phyloP scores from a whole-genome alignment of 148 eudicot species.

The Pharnaceum exiguum region DNA sequence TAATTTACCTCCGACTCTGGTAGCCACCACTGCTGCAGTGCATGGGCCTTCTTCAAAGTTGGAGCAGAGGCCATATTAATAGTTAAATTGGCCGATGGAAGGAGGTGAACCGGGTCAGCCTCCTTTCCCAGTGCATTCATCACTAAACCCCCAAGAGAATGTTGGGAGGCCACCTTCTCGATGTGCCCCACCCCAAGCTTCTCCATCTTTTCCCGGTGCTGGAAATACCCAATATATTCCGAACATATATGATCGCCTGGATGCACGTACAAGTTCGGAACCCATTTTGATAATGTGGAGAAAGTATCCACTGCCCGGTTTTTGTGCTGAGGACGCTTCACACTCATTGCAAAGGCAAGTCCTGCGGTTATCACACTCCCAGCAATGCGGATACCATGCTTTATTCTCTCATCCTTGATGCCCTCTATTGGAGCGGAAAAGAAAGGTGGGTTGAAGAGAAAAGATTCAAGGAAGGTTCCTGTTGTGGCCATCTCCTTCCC shows the following conservation, averaged over 20 bases:
- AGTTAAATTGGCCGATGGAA: conserved; percentile 71
- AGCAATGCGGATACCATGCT: conserved; percentile 80
- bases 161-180: conserved; percentile 68
- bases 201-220: conserved; percentile 58
- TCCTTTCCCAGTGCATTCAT: conserved; percentile 61
- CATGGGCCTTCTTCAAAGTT: conserved; percentile 70
- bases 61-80: conserved; percentile 42
- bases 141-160: conserved; percentile 72
- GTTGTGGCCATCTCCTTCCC: conserved; percentile 76
- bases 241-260: conserved; percentile 60
- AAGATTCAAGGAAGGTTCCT: conserved; percentile 58
- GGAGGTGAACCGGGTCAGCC: conserved; percentile 64
- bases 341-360: conserved; percentile 60
- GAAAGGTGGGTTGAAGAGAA: conserved; percentile 86
- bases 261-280: conserved; percentile 45
- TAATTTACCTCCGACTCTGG: conserved; percentile 42
- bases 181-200: conserved; percentile 47
- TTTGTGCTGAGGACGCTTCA: conserved; percentile 31
- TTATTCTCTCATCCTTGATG: conserved; percentile 72
- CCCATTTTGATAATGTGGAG: conserved; percentile 40
- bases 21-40: conserved; percentile 86
- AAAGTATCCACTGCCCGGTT: conserved; percentile 35
- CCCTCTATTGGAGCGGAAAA: conserved; percentile 76
- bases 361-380: conserved; percentile 88
- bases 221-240: conserved; percentile 62